These are phyloP conservation scores for Saccharomycodes ludwigii DNA, from an alignment of 805 yeast genomes.

Conservation along the genomic window DNA sequence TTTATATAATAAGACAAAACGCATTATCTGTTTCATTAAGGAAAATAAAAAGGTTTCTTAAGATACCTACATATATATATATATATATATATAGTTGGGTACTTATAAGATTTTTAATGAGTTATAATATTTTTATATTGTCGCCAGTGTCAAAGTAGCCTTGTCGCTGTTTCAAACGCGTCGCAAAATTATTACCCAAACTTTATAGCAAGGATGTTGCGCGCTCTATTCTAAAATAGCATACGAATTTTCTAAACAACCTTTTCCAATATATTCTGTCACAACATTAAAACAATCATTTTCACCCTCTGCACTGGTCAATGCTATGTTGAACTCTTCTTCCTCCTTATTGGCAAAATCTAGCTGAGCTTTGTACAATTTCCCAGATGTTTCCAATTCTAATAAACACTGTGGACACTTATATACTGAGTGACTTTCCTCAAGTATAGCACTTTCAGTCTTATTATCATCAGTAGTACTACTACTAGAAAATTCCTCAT, in stretches of 20 bases:
- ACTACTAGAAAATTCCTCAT: conserved; percentile 22
- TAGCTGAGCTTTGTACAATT: conserved; percentile 46
- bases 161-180: too few species aligned
- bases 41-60: too few species aligned
- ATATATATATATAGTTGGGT: too few species aligned
- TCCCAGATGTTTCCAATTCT: conserved; percentile 55
- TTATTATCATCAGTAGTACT: conserved; percentile 12
- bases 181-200: too few species aligned
- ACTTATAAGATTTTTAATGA: too few species aligned
- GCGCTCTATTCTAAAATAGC: too few species aligned
- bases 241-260: conserved; percentile 50
- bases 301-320: conserved; percentile 33
- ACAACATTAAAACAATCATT: conserved; percentile 62
- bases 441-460: conserved; percentile 9
- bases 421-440: conserved; percentile 13
- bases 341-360: conserved; percentile 43
- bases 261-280: conserved; percentile 76
- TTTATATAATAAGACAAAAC: too few species aligned
- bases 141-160: too few species aligned
- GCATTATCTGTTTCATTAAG: too few species aligned
- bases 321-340: conserved; percentile 47
- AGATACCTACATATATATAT: too few species aligned
- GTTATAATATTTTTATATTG: too few species aligned
- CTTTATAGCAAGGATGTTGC: too few species aligned
- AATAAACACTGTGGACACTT: conserved; percentile 69